A percentile compares a stretch with the other conserved stretches of the same genome.
These are phyloP conservation scores for Candida tetrigidarum DNA, from an alignment of 1,139 yeast species.

Conservation along the genomic window DNA sequence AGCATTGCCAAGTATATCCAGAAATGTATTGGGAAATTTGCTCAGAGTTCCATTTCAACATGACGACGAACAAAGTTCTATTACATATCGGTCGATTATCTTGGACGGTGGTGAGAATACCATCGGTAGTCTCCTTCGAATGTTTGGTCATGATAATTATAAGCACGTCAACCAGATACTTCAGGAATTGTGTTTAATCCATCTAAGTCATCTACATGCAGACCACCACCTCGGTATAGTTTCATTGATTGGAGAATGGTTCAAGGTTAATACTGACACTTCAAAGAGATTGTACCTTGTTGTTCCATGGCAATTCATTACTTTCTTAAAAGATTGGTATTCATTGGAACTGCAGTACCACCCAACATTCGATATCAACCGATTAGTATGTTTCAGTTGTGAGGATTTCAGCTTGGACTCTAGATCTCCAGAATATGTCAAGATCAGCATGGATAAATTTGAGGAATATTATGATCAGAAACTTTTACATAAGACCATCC, in stretches of 20 bases:
- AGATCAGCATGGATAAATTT: conserved; percentile 36
- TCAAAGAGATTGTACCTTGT: conserved; percentile 53
- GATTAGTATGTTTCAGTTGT: conserved; percentile 64
- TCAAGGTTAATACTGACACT: conserved; percentile 37
- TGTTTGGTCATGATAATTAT: conserved; percentile 49
- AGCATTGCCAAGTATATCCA: conserved; percentile 80
- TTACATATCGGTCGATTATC: conserved; percentile 50
- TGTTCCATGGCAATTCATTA: conserved; percentile 75
- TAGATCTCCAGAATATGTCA: conserved; percentile 31
- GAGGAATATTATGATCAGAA: conserved; percentile 32
- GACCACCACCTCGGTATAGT: conserved; percentile 93
- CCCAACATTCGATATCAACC: conserved; percentile 36
- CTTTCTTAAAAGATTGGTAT: conserved; percentile 74
- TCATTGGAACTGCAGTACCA: conserved; percentile 48
- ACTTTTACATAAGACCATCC: conserved; percentile 19
- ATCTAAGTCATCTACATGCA: conserved; percentile 92
- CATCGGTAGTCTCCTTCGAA: conserved; percentile 68
- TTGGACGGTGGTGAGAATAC: conserved; percentile 97
- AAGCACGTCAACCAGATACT: conserved; percentile 32
- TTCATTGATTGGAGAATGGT: conserved; percentile 74
- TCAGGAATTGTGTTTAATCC: conserved; percentile 64
- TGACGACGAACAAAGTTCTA: conserved; percentile 25
- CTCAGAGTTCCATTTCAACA: conserved; percentile 63
- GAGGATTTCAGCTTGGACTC: conserved; percentile 54
- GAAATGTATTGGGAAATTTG: conserved; percentile 84